Percentiles rank a stretch among this genome's conserved stretches.
These are phyloP conservation scores for Purpureocillium lavendulum DNA, from an alignment of 2,329 filamentous ascomycete species.

Conservation along the genomic window DNA sequence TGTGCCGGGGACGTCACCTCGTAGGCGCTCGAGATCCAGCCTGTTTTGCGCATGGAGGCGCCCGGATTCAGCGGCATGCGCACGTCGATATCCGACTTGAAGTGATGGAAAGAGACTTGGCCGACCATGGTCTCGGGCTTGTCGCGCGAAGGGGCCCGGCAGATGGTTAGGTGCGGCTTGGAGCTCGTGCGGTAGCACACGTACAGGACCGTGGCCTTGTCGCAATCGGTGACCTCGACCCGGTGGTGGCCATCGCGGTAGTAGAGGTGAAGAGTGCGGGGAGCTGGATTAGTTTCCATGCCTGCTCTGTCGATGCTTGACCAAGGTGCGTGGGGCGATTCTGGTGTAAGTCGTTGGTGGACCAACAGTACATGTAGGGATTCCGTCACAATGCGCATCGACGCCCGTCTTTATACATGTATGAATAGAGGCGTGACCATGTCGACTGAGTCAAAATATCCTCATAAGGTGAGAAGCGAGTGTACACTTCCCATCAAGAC, in stretches of 20 bases:
- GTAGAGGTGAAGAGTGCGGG: slow-evolving; percentile 2
- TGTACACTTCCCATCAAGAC: no score
- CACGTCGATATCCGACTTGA: slow-evolving; percentile 25
- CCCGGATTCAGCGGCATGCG: neutral
- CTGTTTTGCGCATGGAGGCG: neutral
- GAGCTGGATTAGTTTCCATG: no score
- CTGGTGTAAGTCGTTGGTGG: no score
- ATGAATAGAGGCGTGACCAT: no score
- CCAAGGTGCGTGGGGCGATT: no score
- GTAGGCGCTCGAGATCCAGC: neutral
- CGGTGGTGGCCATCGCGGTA: slow-evolving; percentile 2
- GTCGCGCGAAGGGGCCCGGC: neutral
- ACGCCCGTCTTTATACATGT: no score
- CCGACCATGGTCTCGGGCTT: slow-evolving; percentile 1
- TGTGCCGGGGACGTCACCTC: neutral
- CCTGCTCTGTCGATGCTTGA: no score
- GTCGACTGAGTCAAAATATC: no score
- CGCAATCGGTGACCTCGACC: neutral
- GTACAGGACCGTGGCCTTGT: slow-evolving; percentile 3
- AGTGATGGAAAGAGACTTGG: slow-evolving; percentile 35
- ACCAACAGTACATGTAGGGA: no score
- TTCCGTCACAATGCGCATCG: no score
- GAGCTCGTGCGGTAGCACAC: slow-evolving; percentile 1
- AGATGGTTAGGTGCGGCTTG: slow-evolving; percentile 3
- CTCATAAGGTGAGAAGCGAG: no score